Evolutionary conservation across 768 basidiomycete genomes (phyloP), one percentile per base, ranked within the genome.

Genomic region (Psilocybe subaeruginosa): DNA sequence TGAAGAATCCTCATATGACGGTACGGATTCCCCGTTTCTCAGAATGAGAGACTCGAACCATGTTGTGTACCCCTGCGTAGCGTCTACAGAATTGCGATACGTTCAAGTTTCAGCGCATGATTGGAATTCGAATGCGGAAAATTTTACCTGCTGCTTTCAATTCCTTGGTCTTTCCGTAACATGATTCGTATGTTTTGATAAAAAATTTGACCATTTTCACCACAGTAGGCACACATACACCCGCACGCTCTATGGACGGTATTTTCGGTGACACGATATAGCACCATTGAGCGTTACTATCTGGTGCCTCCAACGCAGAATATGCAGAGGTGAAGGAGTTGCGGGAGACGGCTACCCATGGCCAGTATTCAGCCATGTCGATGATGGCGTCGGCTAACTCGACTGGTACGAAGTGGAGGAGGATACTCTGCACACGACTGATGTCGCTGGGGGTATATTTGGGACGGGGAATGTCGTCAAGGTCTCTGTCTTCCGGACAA

Each of bases 231-330:
- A 71, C 14, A n/a, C 49, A 12, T 2, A 45, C 35, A 5, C 64
- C 66, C 19, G 67, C 58, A 17, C 60, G 61, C 39, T 59, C 48
- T 6, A 69, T n/a, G 8, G 67, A 51, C 12, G 70, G 68, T 19
- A 72, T 59, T 29, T 59, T 49, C 0, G 70, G 70, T 0, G 67
- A 64, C 12, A 72, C 62, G 27, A 72, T 66, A 47, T 68, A 72
- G 47, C 70, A 70, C 70, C 70, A 72, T 54, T 70, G 68, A 2
- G 69, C 70, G 48, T 72, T 64, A n/a, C 54, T 33, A 47, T 72
- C 68, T 12, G 68, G 60, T 23, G 62, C 68, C 23, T 72, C 70
- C 2, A 72, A 56, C 9, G 70, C 69, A 29, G 69, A 64, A 53
- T 62, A 65, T 3, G 67, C 63, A 11, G 70, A 63, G 4, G 60